A percentile compares a stretch with the other conserved stretches of the same genome.
Conservation (phyloP, 2,329 filamentous ascomycete species). For the Claviceps citrina region DNA sequence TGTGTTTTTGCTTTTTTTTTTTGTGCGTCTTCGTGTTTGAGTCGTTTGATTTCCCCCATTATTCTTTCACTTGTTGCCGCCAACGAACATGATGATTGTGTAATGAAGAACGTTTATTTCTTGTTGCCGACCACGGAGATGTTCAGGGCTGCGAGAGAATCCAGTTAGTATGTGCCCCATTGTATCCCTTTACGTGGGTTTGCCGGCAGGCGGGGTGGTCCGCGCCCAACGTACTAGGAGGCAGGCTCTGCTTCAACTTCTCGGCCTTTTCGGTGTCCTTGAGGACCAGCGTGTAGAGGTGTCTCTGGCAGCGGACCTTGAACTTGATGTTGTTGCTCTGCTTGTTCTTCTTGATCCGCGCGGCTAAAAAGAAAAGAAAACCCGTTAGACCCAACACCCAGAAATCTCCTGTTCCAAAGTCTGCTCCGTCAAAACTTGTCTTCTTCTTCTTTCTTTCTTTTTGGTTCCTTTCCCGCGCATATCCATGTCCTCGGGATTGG, state of each 20-base stretch:
- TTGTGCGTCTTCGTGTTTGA: no score
- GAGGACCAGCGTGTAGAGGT: constrained; percentile 95
- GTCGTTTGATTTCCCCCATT: no score
- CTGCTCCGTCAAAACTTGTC: no score
- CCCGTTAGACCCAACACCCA: not conserved
- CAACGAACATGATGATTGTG: constrained; percentile 8
- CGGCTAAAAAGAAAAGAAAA: constrained; percentile 36
- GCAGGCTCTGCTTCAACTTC: constrained; percentile 98
- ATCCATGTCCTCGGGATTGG: no score
- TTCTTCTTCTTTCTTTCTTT: no score
- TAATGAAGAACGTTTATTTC: constrained; percentile 16
- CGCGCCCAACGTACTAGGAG: constrained; percentile 81
- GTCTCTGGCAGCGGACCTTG: constrained; percentile 97
- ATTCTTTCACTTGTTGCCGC: no score
- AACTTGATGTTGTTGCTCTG: constrained; percentile 93
- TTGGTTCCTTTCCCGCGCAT: no score
- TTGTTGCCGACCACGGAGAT: constrained; percentile 44
- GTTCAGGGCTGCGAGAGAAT: constrained; percentile 25
- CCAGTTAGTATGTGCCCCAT: no score
- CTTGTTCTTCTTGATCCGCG: constrained; percentile 92
- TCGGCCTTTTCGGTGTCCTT: constrained; percentile 99
- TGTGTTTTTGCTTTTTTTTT: no score
- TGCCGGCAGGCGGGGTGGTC: no score
- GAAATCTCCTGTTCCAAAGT: no score
- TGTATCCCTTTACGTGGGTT: no score